Conservation (phyloP, 2,329 filamentous ascomycete genomes). For the Trichoderma koningii region DNA sequence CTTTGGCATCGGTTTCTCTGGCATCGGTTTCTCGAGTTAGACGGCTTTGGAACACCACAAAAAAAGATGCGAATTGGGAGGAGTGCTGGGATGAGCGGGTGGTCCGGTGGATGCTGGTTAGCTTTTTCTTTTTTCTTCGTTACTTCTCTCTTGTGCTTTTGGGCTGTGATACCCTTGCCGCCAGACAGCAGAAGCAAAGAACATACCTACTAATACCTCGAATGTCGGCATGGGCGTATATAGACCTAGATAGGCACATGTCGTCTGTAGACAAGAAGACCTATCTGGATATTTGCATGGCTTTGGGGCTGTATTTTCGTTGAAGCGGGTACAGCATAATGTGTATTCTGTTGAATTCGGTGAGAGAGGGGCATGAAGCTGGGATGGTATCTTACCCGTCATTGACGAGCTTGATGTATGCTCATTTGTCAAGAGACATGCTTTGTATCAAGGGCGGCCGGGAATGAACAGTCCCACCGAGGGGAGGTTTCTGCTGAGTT, state of each 20-base stretch:
- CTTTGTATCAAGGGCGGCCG: too few species aligned
- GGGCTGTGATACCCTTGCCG: conserved; percentile 17
- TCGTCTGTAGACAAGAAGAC: background rate
- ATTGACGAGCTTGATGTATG: too few species aligned
- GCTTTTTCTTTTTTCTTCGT: background rate
- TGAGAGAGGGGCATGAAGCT: too few species aligned
- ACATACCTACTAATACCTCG: background rate
- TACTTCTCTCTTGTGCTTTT: background rate
- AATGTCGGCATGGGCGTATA: conserved; percentile 4
- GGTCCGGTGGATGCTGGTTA: background rate
- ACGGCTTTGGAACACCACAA: conserved; percentile 5
- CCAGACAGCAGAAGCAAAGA: conserved; percentile 3
- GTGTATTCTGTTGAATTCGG: too few species aligned
- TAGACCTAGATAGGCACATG: background rate
- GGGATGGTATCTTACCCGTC: too few species aligned
- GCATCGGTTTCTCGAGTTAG: background rate
- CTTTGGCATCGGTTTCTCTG: background rate
- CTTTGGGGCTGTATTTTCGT: background rate
- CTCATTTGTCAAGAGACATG: too few species aligned
- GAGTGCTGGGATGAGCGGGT: background rate
- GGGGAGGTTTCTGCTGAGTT: too few species aligned
- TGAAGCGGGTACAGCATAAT: background rate
- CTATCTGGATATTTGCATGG: background rate
- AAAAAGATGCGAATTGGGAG: background rate
- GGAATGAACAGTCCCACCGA: too few species aligned